Conservation (phyloP, 805 yeast species). For the Kodamaea restingae region DNA sequence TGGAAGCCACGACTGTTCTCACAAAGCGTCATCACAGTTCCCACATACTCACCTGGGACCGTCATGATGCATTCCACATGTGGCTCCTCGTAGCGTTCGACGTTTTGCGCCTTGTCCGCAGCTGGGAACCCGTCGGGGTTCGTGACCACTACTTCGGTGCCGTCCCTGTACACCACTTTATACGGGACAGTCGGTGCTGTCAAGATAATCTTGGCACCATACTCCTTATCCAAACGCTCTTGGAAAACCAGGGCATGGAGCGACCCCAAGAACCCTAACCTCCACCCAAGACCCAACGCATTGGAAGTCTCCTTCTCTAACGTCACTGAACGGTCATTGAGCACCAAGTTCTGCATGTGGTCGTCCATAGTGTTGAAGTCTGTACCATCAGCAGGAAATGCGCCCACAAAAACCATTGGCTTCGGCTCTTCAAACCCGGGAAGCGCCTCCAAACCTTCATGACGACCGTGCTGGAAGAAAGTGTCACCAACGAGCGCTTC, state of each 20-base stretch:
- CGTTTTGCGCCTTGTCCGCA: constrained; percentile 42
- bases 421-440: constrained; percentile 97
- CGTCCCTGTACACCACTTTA: constrained; percentile 64
- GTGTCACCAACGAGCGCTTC: constrained; percentile 95
- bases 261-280: constrained; percentile 91
- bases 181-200: constrained; percentile 98
- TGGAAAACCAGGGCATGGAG: constrained; percentile 92
- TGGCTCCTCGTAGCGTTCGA: constrained; percentile 68
- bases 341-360: constrained; percentile 78
- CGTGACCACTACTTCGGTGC: constrained; percentile 60
- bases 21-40: constrained; percentile 81
- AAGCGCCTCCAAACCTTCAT: constrained; percentile 60
- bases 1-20: constrained; percentile 82
- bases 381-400: constrained; percentile 92
- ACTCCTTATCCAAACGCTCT: constrained; percentile 87
- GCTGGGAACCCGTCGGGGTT: constrained; percentile 95
- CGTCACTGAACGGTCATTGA: constrained; percentile 89
- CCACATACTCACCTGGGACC: constrained; percentile 84
- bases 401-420: constrained; percentile 98
- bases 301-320: constrained; percentile 86
- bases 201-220: constrained; percentile 86
- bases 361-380: constrained; percentile 89
- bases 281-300: constrained; percentile 97
- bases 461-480: constrained; percentile 56
- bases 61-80: constrained; percentile 88